Evolutionary conservation across 441 rosid species (phyloP).

Genomic region (Flueggea neowawraea): DNA sequence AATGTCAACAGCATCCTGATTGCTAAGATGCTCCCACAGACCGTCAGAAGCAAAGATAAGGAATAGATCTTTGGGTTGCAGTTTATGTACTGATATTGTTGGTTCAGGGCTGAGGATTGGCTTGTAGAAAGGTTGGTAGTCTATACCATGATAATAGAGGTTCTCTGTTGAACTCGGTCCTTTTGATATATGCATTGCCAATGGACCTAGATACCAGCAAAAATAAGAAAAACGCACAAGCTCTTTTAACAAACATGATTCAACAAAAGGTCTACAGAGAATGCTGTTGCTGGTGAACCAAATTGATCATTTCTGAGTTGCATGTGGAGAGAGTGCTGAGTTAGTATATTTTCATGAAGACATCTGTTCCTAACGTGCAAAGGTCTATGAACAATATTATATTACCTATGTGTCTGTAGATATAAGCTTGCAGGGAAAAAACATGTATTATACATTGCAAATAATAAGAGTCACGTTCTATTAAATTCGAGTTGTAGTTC

Average conservation of each 20-base stretch:
- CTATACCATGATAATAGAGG: conserved; percentile 69
- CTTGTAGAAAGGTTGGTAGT: conserved; percentile 57
- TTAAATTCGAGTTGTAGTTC: too few relatives aligned
- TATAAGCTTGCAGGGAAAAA: too few relatives aligned
- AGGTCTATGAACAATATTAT: too few relatives aligned
- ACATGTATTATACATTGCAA: too few relatives aligned
- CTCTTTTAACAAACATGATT: not conserved
- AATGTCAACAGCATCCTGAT: too few relatives aligned
- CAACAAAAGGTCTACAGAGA: not conserved
- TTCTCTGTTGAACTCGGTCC: conserved; percentile 66
- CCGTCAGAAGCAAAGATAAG: too few relatives aligned
- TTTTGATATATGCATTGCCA: conserved; percentile 89
- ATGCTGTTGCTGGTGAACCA: not conserved
- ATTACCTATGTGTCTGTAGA: too few relatives aligned
- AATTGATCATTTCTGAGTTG: not conserved
- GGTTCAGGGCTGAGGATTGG: conserved; percentile 87
- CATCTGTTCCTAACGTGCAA: too few relatives aligned
- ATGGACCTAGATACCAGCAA: conserved; percentile 79
- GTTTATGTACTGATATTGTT: conserved; percentile 52
- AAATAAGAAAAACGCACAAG: not conserved
- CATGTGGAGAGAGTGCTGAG: too few relatives aligned
- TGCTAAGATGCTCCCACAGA: too few relatives aligned
- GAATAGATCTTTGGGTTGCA: conserved; percentile 68
- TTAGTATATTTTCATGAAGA: too few relatives aligned
- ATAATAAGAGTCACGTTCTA: too few relatives aligned